These are phyloP conservation scores for Dothiorella sarmentorum DNA, from an alignment of 2,329 filamentous ascomycete genomes.

Conservation along the genomic window DNA sequence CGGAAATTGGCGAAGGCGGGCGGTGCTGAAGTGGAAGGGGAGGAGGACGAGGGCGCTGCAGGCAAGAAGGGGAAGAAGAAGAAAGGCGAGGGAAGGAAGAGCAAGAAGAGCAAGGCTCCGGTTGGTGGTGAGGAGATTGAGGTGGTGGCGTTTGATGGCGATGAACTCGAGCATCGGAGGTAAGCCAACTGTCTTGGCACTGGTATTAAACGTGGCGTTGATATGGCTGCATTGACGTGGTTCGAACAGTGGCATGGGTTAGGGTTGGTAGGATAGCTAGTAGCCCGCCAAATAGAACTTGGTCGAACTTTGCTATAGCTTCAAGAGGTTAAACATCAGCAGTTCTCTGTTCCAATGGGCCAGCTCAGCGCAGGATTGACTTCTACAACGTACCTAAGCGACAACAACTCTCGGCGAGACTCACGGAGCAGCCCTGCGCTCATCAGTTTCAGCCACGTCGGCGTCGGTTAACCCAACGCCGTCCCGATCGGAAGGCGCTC, in stretches of 20 bases:
- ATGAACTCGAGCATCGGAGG: slow-evolving; percentile 18
- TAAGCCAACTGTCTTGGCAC: background rate
- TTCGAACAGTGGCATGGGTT: no score
- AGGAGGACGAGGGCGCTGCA: slow-evolving; percentile 10
- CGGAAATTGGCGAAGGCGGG: slow-evolving; percentile 25
- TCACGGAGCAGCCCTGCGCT: no score
- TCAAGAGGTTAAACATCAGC: no score
- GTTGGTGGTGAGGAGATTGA: slow-evolving; percentile 21
- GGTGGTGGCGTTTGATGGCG: slow-evolving; percentile 21
- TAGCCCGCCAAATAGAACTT: no score
- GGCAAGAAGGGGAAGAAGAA: slow-evolving; percentile 28
- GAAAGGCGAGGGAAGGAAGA: slow-evolving; percentile 21
- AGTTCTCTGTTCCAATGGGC: background rate
- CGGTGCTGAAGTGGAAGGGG: background rate
- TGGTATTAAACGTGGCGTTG: background rate
- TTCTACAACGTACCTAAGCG: no score
- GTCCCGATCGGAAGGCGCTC: no score
- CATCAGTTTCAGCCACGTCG: no score
- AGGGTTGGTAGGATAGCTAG: no score
- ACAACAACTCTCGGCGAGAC: no score
- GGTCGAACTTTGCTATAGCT: no score
- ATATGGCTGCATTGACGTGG: no score
- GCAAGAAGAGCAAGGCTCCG: slow-evolving; percentile 16
- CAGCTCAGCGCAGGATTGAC: background rate
- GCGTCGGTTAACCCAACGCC: no score